Conservation (phyloP, 768 basidiomycete species). For the Tricholoma saponaceum region DNA sequence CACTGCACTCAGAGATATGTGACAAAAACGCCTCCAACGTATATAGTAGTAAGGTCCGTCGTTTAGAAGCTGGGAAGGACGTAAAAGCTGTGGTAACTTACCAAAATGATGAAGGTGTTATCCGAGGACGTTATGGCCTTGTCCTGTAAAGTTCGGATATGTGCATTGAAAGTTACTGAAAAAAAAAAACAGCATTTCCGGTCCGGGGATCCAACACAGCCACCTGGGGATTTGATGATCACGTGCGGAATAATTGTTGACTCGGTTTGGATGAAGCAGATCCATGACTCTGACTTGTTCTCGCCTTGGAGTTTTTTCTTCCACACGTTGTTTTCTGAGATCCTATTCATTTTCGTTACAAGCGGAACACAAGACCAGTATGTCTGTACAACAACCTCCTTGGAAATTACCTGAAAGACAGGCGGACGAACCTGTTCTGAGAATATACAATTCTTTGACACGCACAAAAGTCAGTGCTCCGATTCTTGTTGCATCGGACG, state of each 20-base stretch:
- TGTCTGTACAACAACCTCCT: conserved; percentile 59
- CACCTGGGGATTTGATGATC: neutral
- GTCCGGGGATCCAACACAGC: neutral
- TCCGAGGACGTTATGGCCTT: neutral
- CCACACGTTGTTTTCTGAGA: conserved; percentile 11
- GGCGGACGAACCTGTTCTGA: conserved; percentile 59
- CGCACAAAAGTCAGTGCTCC: conserved; percentile 68
- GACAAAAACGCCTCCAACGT: neutral
- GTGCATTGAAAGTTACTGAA: too few relatives aligned
- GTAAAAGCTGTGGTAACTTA: neutral
- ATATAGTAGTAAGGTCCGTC: neutral
- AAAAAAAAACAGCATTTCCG: too few relatives aligned
- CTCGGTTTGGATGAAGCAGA: conserved; percentile 3
- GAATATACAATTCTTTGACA: conserved; percentile 92
- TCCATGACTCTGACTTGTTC: conserved; percentile 16
- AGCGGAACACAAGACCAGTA: conserved; percentile 18
- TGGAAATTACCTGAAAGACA: conserved; percentile 49
- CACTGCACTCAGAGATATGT: neutral
- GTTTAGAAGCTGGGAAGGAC: neutral
- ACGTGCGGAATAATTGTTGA: neutral
- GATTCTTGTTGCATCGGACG: conserved; percentile 3
- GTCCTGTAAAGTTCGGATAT: too few relatives aligned
- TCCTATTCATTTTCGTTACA: conserved; percentile 4
- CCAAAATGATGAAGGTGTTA: neutral
- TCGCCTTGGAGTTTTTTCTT: conserved; percentile 16